These are phyloP conservation scores for Setaria viridis DNA, from an alignment of 202 grass and related monocot species.

Conservation along the genomic window DNA sequence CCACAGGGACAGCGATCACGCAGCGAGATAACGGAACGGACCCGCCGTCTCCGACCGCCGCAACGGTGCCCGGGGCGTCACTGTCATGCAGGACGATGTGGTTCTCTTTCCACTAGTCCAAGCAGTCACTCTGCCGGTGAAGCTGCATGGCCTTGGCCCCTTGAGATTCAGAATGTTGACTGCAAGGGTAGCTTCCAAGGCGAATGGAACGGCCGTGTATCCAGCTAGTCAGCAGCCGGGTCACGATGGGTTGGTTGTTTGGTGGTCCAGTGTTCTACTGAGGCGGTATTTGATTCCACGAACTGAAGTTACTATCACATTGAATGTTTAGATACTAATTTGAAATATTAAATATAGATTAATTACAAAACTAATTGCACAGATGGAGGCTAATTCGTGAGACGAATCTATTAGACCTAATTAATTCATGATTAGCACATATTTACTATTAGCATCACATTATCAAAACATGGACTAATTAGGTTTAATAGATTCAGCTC, in stretches of 20 bases:
- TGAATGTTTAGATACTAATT: too few species aligned
- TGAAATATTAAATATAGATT: too few species aligned
- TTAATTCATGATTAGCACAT: too few species aligned
- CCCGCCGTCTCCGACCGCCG: background rate
- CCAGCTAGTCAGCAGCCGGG: background rate
- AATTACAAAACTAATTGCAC: too few species aligned
- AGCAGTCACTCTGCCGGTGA: background rate
- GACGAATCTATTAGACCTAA: too few species aligned
- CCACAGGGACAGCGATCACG: background rate
- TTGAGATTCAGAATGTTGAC: constrained; percentile 7
- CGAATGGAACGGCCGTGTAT: background rate
- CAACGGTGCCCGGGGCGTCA: background rate
- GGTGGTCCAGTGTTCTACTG: background rate
- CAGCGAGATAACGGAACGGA: background rate
- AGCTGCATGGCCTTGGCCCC: background rate
- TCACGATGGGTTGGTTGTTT: too few species aligned
- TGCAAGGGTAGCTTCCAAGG: background rate
- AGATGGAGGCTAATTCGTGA: too few species aligned
- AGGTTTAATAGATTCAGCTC: too few species aligned
- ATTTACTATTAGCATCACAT: too few species aligned
- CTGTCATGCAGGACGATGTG: constrained; percentile 11
- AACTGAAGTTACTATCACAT: too few species aligned
- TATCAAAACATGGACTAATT: too few species aligned
- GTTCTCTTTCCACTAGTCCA: background rate
- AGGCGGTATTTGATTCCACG: too few species aligned